A percentile compares a stretch with the other conserved stretches of the same genome.
phyloP scores from a whole-genome alignment of 179 eudicot species.

The Carnegiea gigantea region DNA sequence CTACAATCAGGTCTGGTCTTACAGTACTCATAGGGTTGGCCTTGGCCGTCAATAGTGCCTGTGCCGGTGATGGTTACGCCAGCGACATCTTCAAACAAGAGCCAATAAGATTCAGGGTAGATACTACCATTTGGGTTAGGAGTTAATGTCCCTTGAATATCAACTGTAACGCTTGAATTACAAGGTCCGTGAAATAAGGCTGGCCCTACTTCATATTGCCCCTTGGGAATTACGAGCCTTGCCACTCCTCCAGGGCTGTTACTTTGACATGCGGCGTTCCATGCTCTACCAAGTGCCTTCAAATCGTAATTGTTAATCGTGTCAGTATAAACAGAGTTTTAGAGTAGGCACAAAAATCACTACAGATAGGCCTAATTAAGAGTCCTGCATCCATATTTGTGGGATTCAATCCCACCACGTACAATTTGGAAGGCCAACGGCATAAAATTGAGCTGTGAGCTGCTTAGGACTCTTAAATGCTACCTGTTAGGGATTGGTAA shows the following conservation, averaged over 20 bases:
- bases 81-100: slow-evolving; percentile 14
- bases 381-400: no score
- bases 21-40: slow-evolving; percentile 2
- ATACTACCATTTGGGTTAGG: slow-evolving; percentile 14
- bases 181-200: slow-evolving; percentile 44
- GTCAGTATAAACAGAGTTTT: background rate
- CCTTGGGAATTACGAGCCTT: slow-evolving; percentile 37
- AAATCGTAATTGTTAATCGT: background rate
- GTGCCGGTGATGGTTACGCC: slow-evolving; percentile 26
- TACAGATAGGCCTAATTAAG: no score
- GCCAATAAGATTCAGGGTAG: slow-evolving; percentile 24
- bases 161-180: slow-evolving; percentile 16
- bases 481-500: no score
- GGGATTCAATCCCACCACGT: no score
- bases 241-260: slow-evolving; percentile 27
- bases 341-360: no score
- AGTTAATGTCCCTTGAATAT: slow-evolving; percentile 30
- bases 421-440: no score
- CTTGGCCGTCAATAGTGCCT: slow-evolving; percentile 34
- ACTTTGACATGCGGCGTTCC: background rate
- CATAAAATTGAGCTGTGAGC: no score
- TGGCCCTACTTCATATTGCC: slow-evolving; percentile 32
- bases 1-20: background rate
- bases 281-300: slow-evolving; percentile 30
- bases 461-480: no score